phyloP scores from a whole-genome alignment of 768 basidiomycete genomes.

The Boletus subparvulus region DNA sequence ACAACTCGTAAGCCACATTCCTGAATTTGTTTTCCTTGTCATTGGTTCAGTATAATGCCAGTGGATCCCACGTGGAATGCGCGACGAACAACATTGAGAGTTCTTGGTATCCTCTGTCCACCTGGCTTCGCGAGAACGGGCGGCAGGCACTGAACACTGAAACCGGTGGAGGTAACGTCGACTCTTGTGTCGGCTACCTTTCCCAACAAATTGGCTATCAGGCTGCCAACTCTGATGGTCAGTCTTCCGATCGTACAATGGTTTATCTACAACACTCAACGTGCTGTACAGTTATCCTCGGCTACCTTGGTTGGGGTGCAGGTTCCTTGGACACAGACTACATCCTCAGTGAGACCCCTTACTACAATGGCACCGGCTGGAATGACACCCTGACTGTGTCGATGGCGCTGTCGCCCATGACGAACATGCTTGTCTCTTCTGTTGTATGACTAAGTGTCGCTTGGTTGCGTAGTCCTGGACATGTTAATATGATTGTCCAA shows the following conservation, averaged over 20 bases:
- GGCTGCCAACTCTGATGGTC: conserved; percentile 49
- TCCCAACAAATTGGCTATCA: conserved; percentile 48
- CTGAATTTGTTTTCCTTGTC: neutral
- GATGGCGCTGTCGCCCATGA: conserved; percentile 28
- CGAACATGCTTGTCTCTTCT: conserved; percentile 9
- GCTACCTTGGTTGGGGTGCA: conserved; percentile 58
- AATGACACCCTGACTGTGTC: conserved; percentile 39
- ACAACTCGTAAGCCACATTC: conserved; percentile 42
- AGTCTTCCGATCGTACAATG: conserved; percentile 5
- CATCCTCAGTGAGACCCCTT: conserved; percentile 36
- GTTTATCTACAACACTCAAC: too few relatives aligned
- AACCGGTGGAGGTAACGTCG: conserved; percentile 58
- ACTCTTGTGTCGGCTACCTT: conserved; percentile 45
- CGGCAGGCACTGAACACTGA: conserved; percentile 61
- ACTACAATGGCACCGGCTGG: conserved; percentile 33
- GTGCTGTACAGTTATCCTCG: conserved; percentile 42
- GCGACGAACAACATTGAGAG: conserved; percentile 53
- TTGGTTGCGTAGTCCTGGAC: too few relatives aligned
- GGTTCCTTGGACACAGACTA: conserved; percentile 47
- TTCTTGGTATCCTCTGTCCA: conserved; percentile 46
- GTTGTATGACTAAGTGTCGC: too few relatives aligned
- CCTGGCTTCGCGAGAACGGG: conserved; percentile 48
- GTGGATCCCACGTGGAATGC: conserved; percentile 45
- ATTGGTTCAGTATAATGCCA: conserved; percentile 6
- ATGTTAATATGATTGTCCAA: too few relatives aligned